Percentiles rank a stretch among this genome's conserved stretches.
Evolutionary conservation across 495 filamentous ascomycete genomes (phyloP).

Genomic region (Opeltia flavorubescens): DNA sequence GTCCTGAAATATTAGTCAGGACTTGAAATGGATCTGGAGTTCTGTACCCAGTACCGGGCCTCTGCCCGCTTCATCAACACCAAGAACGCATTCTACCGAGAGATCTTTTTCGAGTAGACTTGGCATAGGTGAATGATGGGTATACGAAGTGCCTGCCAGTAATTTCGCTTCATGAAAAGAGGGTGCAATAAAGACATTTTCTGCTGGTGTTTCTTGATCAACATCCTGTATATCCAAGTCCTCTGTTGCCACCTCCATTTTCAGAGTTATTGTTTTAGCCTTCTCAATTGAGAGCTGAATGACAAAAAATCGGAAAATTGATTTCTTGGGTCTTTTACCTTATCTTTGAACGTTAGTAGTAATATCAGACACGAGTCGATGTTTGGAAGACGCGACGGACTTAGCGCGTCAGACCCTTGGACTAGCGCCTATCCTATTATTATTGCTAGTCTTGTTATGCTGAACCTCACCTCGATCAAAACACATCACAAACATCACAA

Average conservation of each 20-base stretch:
- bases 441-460: background rate
- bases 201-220: conserved; percentile 39
- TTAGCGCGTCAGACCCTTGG: background rate
- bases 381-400: background rate
- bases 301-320: background rate
- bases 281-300: no score
- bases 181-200: conserved; percentile 60
- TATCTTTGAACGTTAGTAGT: no score
- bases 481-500: no score
- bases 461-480: no score
- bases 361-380: no score
- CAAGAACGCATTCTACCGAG: conserved; percentile 47
- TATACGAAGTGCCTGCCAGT: conserved; percentile 62
- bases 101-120: conserved; percentile 29
- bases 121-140: conserved; percentile 66
- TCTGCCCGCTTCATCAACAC: conserved; percentile 90
- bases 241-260: no score
- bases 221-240: conserved; percentile 31
- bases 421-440: background rate
- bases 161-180: conserved; percentile 51
- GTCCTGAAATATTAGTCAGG: conserved; percentile 28
- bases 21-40: background rate
- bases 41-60: conserved; percentile 68
- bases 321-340: no score
- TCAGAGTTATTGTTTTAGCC: no score